These are phyloP conservation scores for Blumeriella jaapii DNA, from an alignment of 2,329 filamentous ascomycete genomes.

Conservation along the genomic window DNA sequence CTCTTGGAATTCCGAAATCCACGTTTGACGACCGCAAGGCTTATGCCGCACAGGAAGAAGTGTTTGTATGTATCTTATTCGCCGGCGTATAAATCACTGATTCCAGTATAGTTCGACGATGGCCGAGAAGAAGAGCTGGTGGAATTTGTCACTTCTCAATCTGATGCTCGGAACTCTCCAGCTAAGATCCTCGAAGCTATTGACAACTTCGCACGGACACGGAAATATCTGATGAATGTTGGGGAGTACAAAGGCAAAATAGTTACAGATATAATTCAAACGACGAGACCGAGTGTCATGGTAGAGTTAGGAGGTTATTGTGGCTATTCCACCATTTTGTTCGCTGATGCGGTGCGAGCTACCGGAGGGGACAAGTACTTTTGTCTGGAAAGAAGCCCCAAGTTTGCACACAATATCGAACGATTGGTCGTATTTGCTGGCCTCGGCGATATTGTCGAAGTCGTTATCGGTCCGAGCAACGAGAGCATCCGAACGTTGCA, in stretches of 20 bases:
- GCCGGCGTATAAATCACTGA: not conserved
- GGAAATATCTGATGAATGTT: conserved; percentile 71
- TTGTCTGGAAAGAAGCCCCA: conserved; percentile 62
- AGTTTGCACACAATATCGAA: conserved; percentile 59
- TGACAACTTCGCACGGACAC: conserved; percentile 53
- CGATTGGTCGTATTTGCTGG: conserved; percentile 65
- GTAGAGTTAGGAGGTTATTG: conserved; percentile 74
- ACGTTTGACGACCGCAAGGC: conserved; percentile 17
- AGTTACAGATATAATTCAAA: conserved; percentile 54
- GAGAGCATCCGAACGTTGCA: conserved; percentile 52
- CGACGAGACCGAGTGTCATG: conserved; percentile 56
- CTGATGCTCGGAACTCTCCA: conserved; percentile 52
- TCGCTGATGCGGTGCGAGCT: conserved; percentile 52
- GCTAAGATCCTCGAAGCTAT: conserved; percentile 54
- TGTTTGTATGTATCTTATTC: conserved; percentile 13
- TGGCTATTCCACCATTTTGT: conserved; percentile 71
- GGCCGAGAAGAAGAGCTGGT: conserved; percentile 65
- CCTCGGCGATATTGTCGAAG: conserved; percentile 55
- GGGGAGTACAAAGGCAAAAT: conserved; percentile 64
- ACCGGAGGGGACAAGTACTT: conserved; percentile 56
- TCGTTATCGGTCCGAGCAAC: conserved; percentile 59
- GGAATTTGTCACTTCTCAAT: conserved; percentile 52
- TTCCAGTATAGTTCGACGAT: conserved; percentile 44
- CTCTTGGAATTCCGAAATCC: too few relatives aligned
- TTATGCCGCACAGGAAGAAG: conserved; percentile 19